Base-by-base conservation (phyloP, 2,329 filamentous ascomycete species). In the Claviceps arundinis region DNA sequence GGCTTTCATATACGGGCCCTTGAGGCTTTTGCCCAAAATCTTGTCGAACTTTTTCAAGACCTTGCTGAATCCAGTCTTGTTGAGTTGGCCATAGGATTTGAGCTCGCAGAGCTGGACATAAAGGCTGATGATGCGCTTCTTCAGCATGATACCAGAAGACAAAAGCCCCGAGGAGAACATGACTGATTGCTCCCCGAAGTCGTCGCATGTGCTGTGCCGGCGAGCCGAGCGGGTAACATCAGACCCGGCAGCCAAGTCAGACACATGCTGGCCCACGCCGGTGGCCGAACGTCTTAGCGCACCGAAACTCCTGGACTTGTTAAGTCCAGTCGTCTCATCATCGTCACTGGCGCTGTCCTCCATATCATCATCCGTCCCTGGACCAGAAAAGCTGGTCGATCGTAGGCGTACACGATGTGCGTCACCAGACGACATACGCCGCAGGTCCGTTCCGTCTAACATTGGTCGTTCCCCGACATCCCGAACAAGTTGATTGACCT, bases 1-100 rank as follows among this genome's bases (percentile, higher is more conserved):
- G 37, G 80, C 71, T 52, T 80, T 76, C 67, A 96, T 81, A 65
- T 95, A 98, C 46, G 76, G 73, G 14, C 79, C 73, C 58, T 91
- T 89, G 52, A 97, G 73, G 60, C 84, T 84, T 57, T 84, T 84
- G 67, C 96, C 85, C 53, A 95, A 71, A 53, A 87, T 97, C 74
- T 98, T 98, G 75, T 98, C 93, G 63, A 93, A 98, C 68, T 98
- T 98, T 71, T 98, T 98, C 59, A 97, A 72, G 0, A 95, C 90
- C 70, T 98, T 98, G 62, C 84, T 81, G 70, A 98, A 98, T 13
- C 93, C 93, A 0, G 93, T 98, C 69, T 87, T 86, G 75, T 98
- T 98, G 56, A 98, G 80, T 70, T 97, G 91, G 52, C 90, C 84
- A 63, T 90, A 98, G 2, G 91, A 97, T 65, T 95, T 94, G 61